Conservation (phyloP, 2,329 filamentous ascomycete genomes). For the Hypomyces perniciosus region DNA sequence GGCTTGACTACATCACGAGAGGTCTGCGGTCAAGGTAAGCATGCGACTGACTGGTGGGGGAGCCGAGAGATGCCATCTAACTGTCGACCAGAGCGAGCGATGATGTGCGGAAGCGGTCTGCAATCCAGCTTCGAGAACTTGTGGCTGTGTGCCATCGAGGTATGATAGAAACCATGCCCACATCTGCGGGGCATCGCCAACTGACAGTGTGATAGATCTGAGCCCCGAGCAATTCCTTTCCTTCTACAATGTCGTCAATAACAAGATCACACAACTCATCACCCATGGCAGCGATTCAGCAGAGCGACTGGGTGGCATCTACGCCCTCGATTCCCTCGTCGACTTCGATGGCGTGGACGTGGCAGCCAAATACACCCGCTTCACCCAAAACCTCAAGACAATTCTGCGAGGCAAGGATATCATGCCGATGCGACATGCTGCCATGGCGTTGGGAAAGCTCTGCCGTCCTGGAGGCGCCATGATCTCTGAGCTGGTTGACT, state of each 20-base stretch:
- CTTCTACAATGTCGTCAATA: slow-evolving; percentile 53
- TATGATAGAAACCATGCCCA: slow-evolving; percentile 21
- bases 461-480: slow-evolving; percentile 89
- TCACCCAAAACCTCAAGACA: slow-evolving; percentile 81
- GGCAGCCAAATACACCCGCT: slow-evolving; percentile 88
- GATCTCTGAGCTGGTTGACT: slow-evolving; percentile 92
- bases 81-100: slow-evolving; percentile 32
- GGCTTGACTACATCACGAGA: slow-evolving; percentile 48
- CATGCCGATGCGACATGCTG: slow-evolving; percentile 82
- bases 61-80: not conserved
- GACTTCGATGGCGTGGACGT: slow-evolving; percentile 95
- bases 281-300: slow-evolving; percentile 79
- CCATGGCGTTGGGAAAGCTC: slow-evolving; percentile 80
- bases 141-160: slow-evolving; percentile 52
- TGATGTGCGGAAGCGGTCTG: slow-evolving; percentile 47
- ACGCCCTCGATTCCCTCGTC: slow-evolving; percentile 86
- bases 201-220: slow-evolving; percentile 52
- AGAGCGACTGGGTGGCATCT: slow-evolving; percentile 86
- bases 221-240: slow-evolving; percentile 67
- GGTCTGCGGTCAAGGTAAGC: slow-evolving; percentile 51
- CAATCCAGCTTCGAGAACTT: slow-evolving; percentile 49
- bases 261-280: slow-evolving; percentile 59
- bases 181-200: not conserved
- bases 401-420: slow-evolving; percentile 89
- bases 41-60: not conserved